Conservation (phyloP, 2,329 filamentous ascomycete species). For the Colletotrichum chrysophilum region DNA sequence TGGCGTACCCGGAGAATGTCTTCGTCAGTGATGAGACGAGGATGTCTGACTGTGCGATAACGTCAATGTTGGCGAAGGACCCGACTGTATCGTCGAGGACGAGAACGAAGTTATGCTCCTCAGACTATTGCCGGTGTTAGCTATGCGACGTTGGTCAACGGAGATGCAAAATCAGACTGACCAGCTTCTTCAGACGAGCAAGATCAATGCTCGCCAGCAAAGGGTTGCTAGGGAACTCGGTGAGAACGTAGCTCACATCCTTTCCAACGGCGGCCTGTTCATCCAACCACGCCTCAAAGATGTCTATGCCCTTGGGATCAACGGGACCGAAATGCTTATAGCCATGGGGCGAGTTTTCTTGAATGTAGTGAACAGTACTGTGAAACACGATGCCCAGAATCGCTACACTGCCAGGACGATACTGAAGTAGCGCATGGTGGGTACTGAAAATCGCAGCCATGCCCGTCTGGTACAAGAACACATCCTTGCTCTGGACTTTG, state of each 20-base stretch:
- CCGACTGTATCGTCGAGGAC: slow-evolving; percentile 54
- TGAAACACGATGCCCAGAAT: slow-evolving; percentile 59
- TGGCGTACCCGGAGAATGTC: slow-evolving; percentile 60
- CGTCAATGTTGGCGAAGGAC: slow-evolving; percentile 55
- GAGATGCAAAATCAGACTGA: not conserved
- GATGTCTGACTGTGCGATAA: slow-evolving; percentile 53
- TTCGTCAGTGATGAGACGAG: slow-evolving; percentile 62
- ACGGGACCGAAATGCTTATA: slow-evolving; percentile 53
- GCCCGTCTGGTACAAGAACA: slow-evolving; percentile 59
- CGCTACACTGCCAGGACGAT: slow-evolving; percentile 40
- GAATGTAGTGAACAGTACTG: slow-evolving; percentile 51
- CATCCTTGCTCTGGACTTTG: slow-evolving; percentile 40
- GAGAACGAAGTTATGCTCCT: slow-evolving; percentile 49
- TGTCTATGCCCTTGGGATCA: slow-evolving; percentile 44
- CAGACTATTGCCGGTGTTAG: slow-evolving; percentile 24
- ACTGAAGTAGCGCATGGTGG: slow-evolving; percentile 40
- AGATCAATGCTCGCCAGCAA: slow-evolving; percentile 37
- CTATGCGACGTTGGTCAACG: not conserved
- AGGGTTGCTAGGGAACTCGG: slow-evolving; percentile 49
- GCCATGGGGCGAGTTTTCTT: slow-evolving; percentile 47
- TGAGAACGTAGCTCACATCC: slow-evolving; percentile 49
- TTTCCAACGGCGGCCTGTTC: slow-evolving; percentile 41
- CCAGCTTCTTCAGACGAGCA: slow-evolving; percentile 28
- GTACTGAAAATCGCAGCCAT: slow-evolving; percentile 57
- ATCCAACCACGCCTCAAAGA: slow-evolving; percentile 50